Conservation (phyloP, 2,329 filamentous ascomycete genomes). For the Paracorniculantispora psalliotae region DNA sequence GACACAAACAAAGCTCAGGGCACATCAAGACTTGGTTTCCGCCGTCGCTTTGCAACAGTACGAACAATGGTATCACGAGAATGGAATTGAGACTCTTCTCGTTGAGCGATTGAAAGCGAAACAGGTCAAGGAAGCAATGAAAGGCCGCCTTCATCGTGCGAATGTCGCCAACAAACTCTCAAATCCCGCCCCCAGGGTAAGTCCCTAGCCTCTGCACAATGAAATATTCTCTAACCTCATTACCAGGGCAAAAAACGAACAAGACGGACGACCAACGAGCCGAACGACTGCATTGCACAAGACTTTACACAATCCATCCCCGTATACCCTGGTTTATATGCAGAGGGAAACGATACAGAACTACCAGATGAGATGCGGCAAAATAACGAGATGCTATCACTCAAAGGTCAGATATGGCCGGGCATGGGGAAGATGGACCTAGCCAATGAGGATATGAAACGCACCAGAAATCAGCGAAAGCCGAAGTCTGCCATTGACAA, state of each 20-base stretch:
- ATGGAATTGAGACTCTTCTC: conserved; percentile 68
- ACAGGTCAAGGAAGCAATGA: conserved; percentile 58
- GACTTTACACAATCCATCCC: conserved; percentile 23
- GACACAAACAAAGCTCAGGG: conserved; percentile 73
- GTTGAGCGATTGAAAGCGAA: conserved; percentile 74
- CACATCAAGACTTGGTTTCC: conserved; percentile 62
- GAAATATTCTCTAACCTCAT: not conserved
- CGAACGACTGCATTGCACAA: conserved; percentile 24
- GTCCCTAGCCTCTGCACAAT: conserved; percentile 10
- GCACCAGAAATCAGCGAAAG: conserved; percentile 75
- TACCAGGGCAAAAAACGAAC: conserved; percentile 26
- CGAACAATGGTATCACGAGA: conserved; percentile 70
- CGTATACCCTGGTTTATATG: conserved; percentile 25
- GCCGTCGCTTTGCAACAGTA: conserved; percentile 60
- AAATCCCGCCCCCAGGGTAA: conserved; percentile 14
- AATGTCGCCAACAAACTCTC: conserved; percentile 19
- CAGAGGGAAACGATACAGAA: conserved; percentile 25
- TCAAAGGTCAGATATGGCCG: conserved; percentile 71
- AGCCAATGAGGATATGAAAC: conserved; percentile 66
- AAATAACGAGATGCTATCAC: conserved; percentile 30
- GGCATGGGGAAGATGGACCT: conserved; percentile 82
- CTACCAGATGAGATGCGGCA: conserved; percentile 23
- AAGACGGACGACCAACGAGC: conserved; percentile 22
- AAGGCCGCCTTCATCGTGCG: conserved; percentile 42
- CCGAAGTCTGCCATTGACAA: conserved; percentile 63